Conservation (phyloP, 2,329 filamentous ascomycete species). For the Penicillium sp. region DNA sequence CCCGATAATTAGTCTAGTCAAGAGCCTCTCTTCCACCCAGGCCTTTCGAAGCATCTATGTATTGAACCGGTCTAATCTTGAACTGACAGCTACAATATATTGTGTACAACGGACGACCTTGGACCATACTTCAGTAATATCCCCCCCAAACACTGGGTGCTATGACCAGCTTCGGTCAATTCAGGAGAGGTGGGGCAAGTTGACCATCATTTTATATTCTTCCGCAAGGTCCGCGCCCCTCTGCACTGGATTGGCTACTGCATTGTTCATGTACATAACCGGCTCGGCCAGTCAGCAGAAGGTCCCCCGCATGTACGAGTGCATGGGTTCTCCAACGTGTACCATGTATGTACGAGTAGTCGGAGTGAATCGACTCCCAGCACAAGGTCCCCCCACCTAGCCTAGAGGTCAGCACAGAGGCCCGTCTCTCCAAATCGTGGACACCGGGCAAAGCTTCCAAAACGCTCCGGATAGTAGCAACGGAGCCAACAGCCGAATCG, state of each 20-base stretch:
- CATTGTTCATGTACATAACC: constrained; percentile 3
- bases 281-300: constrained; percentile 2
- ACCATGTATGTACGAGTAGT: not conserved
- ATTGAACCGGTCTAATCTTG: too few species aligned
- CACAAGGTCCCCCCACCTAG: not conserved
- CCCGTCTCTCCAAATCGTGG: not conserved
- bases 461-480: constrained; percentile 19
- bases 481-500: not conserved
- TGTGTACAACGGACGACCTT: not conserved
- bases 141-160: constrained; percentile 15
- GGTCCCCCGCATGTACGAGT: constrained; percentile 1
- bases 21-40: not conserved
- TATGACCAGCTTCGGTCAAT: constrained; percentile 25
- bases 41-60: too few species aligned
- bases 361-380: not conserved
- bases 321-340: not conserved
- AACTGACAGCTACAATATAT: too few species aligned
- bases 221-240: constrained; percentile 19
- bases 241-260: constrained; percentile 4
- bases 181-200: constrained; percentile 26
- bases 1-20: not conserved
- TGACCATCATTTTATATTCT: constrained; percentile 14
- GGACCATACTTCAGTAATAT: constrained; percentile 1
- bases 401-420: not conserved
- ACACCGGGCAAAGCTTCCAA: not conserved